Evolutionary conservation across 2,329 filamentous ascomycete species (phyloP).

Genomic region (Colletotrichum chrysophilum): DNA sequence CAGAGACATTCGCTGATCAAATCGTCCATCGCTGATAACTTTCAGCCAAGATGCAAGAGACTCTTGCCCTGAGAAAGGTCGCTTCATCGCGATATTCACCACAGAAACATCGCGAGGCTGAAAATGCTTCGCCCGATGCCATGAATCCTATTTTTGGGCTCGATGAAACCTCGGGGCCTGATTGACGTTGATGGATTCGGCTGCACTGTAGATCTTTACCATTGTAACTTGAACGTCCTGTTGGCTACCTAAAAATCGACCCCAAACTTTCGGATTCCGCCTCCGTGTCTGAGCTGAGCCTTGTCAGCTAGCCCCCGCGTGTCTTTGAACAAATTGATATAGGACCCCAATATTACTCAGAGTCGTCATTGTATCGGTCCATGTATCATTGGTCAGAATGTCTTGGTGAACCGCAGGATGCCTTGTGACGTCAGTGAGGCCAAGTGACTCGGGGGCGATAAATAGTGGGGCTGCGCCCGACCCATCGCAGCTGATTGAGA

Average conservation of each 20-base stretch:
- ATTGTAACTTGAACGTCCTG: too few relatives aligned
- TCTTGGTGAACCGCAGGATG: not conserved
- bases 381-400: not conserved
- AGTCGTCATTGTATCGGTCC: not conserved
- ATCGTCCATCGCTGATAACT: not conserved
- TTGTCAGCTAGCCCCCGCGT: not conserved
- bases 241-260: not conserved
- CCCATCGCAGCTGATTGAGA: not conserved
- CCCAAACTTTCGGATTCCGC: not conserved
- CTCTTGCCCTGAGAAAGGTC: not conserved
- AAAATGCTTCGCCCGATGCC: not conserved
- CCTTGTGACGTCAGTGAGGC: not conserved
- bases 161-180: not conserved
- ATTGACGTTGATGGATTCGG: not conserved
- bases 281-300: not conserved
- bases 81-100: rapidly evolving
- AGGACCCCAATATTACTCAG: not conserved
- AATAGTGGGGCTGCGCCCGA: not conserved
- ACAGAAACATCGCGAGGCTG: not conserved
- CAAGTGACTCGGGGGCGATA: not conserved
- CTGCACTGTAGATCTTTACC: not conserved
- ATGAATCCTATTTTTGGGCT: not conserved
- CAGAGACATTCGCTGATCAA: not conserved
- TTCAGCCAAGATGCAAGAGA: not conserved
- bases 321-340: not conserved